phyloP scores from a whole-genome alignment of 345 rosid species.

The Acer campestre region DNA sequence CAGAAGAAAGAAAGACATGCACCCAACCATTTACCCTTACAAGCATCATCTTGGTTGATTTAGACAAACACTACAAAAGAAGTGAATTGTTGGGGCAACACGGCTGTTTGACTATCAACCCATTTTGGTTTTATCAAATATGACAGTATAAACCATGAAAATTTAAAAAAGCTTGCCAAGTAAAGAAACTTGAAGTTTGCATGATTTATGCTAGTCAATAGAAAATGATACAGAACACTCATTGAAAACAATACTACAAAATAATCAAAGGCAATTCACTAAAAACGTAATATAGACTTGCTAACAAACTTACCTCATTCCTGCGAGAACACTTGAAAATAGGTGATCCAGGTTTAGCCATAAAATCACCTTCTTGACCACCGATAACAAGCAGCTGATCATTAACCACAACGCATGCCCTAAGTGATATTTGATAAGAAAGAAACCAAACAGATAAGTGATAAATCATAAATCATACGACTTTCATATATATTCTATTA shows the following conservation, averaged over 20 bases:
- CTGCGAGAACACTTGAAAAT: constrained; percentile 96
- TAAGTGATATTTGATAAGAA: constrained; percentile 19
- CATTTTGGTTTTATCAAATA: background rate
- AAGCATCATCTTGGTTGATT: background rate
- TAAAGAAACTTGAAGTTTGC: constrained; percentile 1
- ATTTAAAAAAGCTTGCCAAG: background rate
- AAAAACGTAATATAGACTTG: background rate
- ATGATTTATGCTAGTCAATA: background rate
- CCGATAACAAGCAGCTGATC: constrained; percentile 77
- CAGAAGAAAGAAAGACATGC: background rate
- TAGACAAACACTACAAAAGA: background rate
- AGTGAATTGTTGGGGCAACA: background rate
- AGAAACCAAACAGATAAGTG: constrained; percentile 1
- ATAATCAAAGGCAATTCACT: background rate
- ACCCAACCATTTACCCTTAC: background rate
- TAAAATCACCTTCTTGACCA: constrained; percentile 99
- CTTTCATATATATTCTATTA: background rate
- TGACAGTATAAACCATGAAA: background rate
- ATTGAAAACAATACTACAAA: background rate
- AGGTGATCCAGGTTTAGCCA: constrained; percentile 99
- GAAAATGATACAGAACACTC: background rate
- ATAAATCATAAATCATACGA: background rate
- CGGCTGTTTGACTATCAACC: background rate
- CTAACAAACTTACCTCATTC: constrained; percentile 58
- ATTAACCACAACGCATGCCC: constrained; percentile 83